Base-by-base conservation (phyloP, 495 filamentous ascomycete genomes). In the Tuber microsphaerosporum region DNA sequence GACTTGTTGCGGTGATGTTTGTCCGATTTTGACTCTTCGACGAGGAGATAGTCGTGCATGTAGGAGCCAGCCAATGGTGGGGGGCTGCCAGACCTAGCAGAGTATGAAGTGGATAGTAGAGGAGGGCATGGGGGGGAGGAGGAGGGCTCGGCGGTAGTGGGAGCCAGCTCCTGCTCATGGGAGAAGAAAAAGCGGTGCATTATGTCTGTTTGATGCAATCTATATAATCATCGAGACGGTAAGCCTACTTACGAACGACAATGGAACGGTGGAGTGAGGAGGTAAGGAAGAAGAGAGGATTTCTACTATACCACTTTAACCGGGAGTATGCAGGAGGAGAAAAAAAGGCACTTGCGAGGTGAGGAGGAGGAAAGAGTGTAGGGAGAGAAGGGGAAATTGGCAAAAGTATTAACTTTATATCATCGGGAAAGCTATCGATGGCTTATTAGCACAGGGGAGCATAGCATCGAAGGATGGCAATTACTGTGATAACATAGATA, bases 31-130 rank as follows among this genome's bases (percentile, higher is more conserved):
- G 26, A 34, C 37, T 75, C 77, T 44, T 75, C 70, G 20, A 75
- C 56, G 19, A 79, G 61, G 37, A 75, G 70, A 12, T 75, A 73
- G 10, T 79, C 77, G 51, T 79, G 73, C 37, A 7, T 51, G 56
- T 10, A 34, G 39, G 20, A 41, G 12, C 37, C 71, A 19, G 65
- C 37, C 14, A 10, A 2, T n/a, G 68, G 9, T 16, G 72, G 46
- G 48, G 56, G 44, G 39, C 56, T 39, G 16, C 0, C 44, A 26
- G 51, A 34, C 26, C 26, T 34, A 65, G 26, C 12, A 3, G 56
- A 65, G 26, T 65, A 65, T 65, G 26, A 34, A 14, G 56, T 16
- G 56, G 56, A 16, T 26, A 10, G 56, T 61, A n/a, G 56, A 22
- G 51, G 26, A 26, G 51, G 2, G 10, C 22, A n/a, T 26, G 8